A percentile compares a stretch with the other conserved stretches of the same genome.
These are phyloP conservation scores for Nelumbo lutea DNA, from an alignment of 164 flowering plant genomes.

Conservation along the genomic window DNA sequence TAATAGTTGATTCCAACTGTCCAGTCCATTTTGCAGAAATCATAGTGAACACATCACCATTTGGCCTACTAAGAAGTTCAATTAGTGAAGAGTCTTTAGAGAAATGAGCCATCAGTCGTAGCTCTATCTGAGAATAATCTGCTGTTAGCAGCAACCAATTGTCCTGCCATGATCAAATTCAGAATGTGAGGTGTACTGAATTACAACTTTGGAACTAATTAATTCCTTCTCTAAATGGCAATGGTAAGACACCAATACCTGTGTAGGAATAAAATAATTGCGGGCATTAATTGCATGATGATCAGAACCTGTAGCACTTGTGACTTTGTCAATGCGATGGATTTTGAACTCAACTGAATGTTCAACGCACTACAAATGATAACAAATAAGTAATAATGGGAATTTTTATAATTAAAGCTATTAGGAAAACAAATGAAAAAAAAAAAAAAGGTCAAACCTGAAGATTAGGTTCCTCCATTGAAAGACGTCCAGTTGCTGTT, in stretches of 20 bases:
- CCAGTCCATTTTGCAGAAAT: constrained; percentile 92
- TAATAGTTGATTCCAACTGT: constrained; percentile 46
- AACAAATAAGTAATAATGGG: not conserved
- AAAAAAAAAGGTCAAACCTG: constrained; percentile 51
- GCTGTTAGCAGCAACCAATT: constrained; percentile 82
- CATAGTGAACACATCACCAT: constrained; percentile 85
- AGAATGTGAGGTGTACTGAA: not conserved
- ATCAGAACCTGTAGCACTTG: constrained; percentile 24
- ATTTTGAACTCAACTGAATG: constrained; percentile 68
- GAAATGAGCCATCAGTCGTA: constrained; percentile 98
- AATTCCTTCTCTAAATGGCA: not conserved
- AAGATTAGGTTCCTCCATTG: constrained; percentile 99
- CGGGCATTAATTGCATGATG: constrained; percentile 70
- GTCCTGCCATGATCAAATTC: constrained; percentile 47
- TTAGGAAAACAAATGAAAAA: not conserved
- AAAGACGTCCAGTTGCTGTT: constrained; percentile 91
- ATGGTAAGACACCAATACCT: constrained; percentile 39
- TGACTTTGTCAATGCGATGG: constrained; percentile 24
- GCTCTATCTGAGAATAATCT: constrained; percentile 96
- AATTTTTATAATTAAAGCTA: not conserved
- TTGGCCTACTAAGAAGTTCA: constrained; percentile 63
- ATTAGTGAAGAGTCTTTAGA: constrained; percentile 68
- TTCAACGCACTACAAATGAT: constrained; percentile 70
- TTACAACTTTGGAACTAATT: constrained; percentile 4
- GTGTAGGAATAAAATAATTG: constrained; percentile 73